Base-by-base conservation (phyloP, 495 filamentous ascomycete species). In the Talaromyces wortmannii region DNA sequence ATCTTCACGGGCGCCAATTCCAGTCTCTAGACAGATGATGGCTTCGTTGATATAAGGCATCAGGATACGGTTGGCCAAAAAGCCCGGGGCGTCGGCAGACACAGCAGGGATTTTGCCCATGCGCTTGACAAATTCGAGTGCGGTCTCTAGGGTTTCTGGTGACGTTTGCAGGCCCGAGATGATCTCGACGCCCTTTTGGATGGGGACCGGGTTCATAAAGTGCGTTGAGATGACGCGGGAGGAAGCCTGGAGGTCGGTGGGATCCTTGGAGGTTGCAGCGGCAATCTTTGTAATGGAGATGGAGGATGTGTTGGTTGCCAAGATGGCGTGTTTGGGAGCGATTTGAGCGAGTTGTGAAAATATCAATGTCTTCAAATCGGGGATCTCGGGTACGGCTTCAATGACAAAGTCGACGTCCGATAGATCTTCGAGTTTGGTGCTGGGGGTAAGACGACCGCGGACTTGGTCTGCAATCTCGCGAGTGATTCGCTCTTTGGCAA, bases 1-100 rank as follows among this genome's bases (percentile, higher is more conserved):
- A 59, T 92, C 86, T 55, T 97, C 90, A 53, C 87, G 86, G 53
- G 76, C 75, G 13, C 95, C 94, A 2, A 99, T 83, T 2, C 89
- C 89, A 1, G 94, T 97, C 68, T 99, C 94, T 6, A 99, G 76
- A 70, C 94, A 99, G 56, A 96, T 96, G 40, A 99, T 78, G 3
- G 94, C 94, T 74, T 99, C 94, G 68, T 99, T 99, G 74, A 99
- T 96, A 67, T 99, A 99, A 0, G 94, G 94, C 94, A 99, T 97
- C 58, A 99, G 74, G 50, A 99, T 97, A 10, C 94, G 79, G 63
- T 99, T 99, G 13, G 94, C 95, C 3, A 99, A 74, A 75, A 99
- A 99, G 2, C 94, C 94, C 1, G 94, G 94, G 0, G 88, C 83
- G 67, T 99, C 94, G 45, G 86, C 89, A 18, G 88, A 94, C 36